Base-by-base conservation (phyloP, 805 yeast species). In the Teunomyces pallodes region DNA sequence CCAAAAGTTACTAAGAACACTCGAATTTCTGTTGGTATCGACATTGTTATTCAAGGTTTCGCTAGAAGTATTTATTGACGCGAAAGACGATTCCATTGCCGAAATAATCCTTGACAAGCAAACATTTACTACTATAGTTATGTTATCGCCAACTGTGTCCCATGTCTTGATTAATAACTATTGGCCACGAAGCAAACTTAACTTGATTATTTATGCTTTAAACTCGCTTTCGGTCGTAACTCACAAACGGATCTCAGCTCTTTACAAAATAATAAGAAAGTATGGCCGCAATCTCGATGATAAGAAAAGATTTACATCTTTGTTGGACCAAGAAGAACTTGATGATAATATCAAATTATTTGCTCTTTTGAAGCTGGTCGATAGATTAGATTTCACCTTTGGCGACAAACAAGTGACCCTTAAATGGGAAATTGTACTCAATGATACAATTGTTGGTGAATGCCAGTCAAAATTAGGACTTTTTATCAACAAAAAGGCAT, bases 141-240 rank as follows among this genome's bases (percentile, higher is more conserved):
- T 57, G 20, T 42, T 67, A n/a, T 66, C 70, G 2, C 59, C 59
- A 2, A 51, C 65, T 2, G 61, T 61, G 33, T 35, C 53, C 12
- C 42, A 46, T 16, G 56, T 53, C 3, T 39, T 71, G n/a, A 30
- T 35, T 3, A 41, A 45, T 5, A 58, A 63, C 46, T 70, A 66
- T 48, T 35, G 66, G 10, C 66, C 62, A 5, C 26, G 36, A 13
- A 36, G 46, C 14, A 65, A 67, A 43, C 50, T 72, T 29, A 64
- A 64, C 47, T 53, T 62, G 43, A 45, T 70, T 1, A 54, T 72
- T 55, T 65, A 58, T 50, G 61, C 69, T 7, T 57, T 69, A 41
- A 64, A 67, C 43, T 59, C 70, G 4, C 53, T 72, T n/a, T 58
- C 75, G 1, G 51, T 45, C 4, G 42, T 59, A 13, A 52, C 64